phyloP scores from a whole-genome alignment of 768 basidiomycete genomes.

The Austroboletus festivus region DNA sequence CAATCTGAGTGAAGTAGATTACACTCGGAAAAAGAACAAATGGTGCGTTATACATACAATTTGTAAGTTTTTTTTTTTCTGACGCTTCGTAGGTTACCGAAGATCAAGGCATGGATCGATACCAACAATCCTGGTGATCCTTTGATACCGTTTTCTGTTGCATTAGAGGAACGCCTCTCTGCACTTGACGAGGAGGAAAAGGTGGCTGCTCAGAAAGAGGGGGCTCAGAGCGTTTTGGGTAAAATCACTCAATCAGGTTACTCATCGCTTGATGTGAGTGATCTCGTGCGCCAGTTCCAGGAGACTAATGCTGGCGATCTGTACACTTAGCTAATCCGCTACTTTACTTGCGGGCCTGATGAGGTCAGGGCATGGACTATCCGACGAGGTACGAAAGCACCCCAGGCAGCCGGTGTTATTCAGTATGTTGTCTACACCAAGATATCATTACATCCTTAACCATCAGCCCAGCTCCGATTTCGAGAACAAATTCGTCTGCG shows the following conservation, averaged over 20 bases:
- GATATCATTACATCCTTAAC: not conserved
- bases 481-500: slow-evolving; percentile 96
- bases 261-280: slow-evolving; percentile 71
- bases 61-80: not conserved
- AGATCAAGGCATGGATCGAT: slow-evolving; percentile 99
- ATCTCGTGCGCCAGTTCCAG: not conserved
- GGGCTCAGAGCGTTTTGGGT: slow-evolving; percentile 71
- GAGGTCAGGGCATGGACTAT: slow-evolving; percentile 99
- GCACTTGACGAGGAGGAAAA: slow-evolving; percentile 60
- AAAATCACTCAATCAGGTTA: slow-evolving; percentile 98
- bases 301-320: not conserved
- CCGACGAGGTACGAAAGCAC: slow-evolving; percentile 88
- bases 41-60: slow-evolving; percentile 48
- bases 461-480: slow-evolving; percentile 72
- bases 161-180: slow-evolving; percentile 87
- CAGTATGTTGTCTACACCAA: no score
- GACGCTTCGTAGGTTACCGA: slow-evolving; percentile 64
- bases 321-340: slow-evolving; percentile 73
- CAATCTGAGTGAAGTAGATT: slow-evolving; percentile 94
- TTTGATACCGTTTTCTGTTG: slow-evolving; percentile 95
- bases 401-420: slow-evolving; percentile 96
- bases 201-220: slow-evolving; percentile 75
- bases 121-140: slow-evolving; percentile 93
- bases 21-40: slow-evolving; percentile 97
- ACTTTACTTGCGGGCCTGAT: slow-evolving; percentile 96